Percentiles rank a stretch among this genome's conserved stretches.
phyloP scores from a whole-genome alignment of 805 yeast genomes.

The Vanderwaltozyma polyspora region DNA sequence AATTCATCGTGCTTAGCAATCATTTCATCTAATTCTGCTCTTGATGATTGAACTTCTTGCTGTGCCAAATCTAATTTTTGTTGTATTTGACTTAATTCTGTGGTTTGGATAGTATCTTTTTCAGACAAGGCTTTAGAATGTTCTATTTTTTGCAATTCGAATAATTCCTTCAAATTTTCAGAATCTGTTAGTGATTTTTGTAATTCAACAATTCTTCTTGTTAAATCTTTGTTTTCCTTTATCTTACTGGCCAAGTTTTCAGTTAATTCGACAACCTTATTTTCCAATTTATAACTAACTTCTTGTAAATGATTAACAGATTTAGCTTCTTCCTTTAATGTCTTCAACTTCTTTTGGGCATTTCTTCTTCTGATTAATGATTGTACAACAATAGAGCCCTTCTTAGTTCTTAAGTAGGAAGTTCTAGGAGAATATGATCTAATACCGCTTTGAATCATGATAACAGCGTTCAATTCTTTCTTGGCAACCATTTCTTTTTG shows the following conservation, averaged over 20 bases:
- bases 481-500: slow-evolving; percentile 41
- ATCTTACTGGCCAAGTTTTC: slow-evolving; percentile 70
- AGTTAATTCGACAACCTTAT: slow-evolving; percentile 93
- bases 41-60: slow-evolving; percentile 46
- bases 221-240: slow-evolving; percentile 68
- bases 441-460: slow-evolving; percentile 58
- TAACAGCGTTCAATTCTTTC: slow-evolving; percentile 53
- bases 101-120: slow-evolving; percentile 37
- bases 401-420: slow-evolving; percentile 34
- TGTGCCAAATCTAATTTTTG: slow-evolving; percentile 46
- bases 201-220: slow-evolving; percentile 44
- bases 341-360: slow-evolving; percentile 55
- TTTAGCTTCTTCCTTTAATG: slow-evolving; percentile 76
- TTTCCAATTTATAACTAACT: slow-evolving; percentile 86
- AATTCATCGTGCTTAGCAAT: slow-evolving; percentile 50
- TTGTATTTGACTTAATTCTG: slow-evolving; percentile 39
- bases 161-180: slow-evolving; percentile 38
- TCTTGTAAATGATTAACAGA: slow-evolving; percentile 84
- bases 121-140: slow-evolving; percentile 36
- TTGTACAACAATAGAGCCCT: slow-evolving; percentile 62
- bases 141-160: slow-evolving; percentile 46
- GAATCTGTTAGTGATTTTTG: slow-evolving; percentile 44
- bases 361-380: slow-evolving; percentile 62
- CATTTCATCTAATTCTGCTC: slow-evolving; percentile 47
- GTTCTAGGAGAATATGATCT: slow-evolving; percentile 59